A percentile compares a stretch with the other conserved stretches of the same genome.
phyloP scores from a whole-genome alignment of 805 yeast genomes.

The Lachancea kluyveri region DNA sequence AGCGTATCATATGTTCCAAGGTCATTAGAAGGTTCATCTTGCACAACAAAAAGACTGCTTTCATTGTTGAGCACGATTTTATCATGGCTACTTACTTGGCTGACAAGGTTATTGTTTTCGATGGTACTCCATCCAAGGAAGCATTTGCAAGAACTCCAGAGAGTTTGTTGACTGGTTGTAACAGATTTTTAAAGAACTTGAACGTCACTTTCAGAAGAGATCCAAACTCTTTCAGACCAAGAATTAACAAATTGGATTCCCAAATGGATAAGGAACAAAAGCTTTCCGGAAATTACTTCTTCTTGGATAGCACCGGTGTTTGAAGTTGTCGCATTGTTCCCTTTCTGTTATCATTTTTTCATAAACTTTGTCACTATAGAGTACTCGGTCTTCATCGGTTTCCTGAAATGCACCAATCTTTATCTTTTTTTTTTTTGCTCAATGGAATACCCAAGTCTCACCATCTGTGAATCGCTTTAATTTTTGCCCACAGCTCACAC shows the following conservation, averaged over 20 bases:
- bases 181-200: conserved; percentile 91
- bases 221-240: conserved; percentile 96
- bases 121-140: conserved; percentile 84
- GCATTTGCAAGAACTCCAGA: conserved; percentile 88
- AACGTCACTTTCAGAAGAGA: conserved; percentile 99
- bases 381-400: no score
- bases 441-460: no score
- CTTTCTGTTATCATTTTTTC: background rate
- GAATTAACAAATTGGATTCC: conserved; percentile 95
- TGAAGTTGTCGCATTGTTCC: conserved; percentile 16
- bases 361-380: background rate
- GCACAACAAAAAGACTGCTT: conserved; percentile 98
- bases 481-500: no score
- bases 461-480: no score
- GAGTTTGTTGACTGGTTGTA: conserved; percentile 93
- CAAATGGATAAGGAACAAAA: conserved; percentile 99
- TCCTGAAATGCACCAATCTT: background rate
- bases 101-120: conserved; percentile 96
- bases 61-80: conserved; percentile 98
- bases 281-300: conserved; percentile 86
- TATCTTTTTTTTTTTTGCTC: background rate
- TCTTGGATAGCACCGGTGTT: conserved; percentile 65
- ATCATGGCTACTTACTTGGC: conserved; percentile 99
- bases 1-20: conserved; percentile 98
- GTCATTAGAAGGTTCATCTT: conserved; percentile 94